Evolutionary conservation across 2,329 filamentous ascomycete species (phyloP).

Genomic region (Colletotrichum siamense): DNA sequence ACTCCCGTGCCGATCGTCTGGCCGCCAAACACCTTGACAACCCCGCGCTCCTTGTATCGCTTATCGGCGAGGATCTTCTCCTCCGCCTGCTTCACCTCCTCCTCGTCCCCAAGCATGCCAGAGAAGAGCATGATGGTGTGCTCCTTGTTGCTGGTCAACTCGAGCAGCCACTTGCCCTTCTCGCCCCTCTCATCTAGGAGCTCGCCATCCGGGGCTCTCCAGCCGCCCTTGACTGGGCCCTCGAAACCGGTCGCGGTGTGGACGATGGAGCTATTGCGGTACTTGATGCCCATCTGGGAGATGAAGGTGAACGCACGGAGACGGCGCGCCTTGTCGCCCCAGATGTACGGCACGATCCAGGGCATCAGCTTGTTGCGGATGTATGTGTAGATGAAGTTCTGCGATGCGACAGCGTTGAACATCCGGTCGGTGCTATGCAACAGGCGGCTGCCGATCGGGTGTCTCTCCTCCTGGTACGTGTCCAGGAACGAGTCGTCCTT

Average conservation of each 20-base stretch:
- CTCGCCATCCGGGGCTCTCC: slow-evolving; percentile 48
- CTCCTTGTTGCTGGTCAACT: slow-evolving; percentile 27
- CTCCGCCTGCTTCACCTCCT: slow-evolving; percentile 2
- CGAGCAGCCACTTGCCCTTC: slow-evolving; percentile 27
- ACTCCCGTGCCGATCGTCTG: neutral
- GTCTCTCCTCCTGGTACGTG: slow-evolving; percentile 53
- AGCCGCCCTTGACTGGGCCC: slow-evolving; percentile 48
- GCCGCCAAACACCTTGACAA: slow-evolving; percentile 22
- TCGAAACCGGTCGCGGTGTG: slow-evolving; percentile 32
- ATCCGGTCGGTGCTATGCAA: slow-evolving; percentile 45
- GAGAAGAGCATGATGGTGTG: slow-evolving; percentile 39
- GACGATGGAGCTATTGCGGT: slow-evolving; percentile 43
- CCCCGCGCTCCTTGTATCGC: slow-evolving; percentile 13
- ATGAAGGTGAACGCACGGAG: slow-evolving; percentile 36
- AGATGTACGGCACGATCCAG: slow-evolving; percentile 41
- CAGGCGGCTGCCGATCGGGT: slow-evolving; percentile 49
- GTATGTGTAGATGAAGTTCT: slow-evolving; percentile 36
- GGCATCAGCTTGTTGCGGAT: slow-evolving; percentile 44
- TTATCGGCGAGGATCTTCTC: slow-evolving; percentile 9
- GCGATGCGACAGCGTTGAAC: slow-evolving; percentile 42
- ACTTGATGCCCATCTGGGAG: slow-evolving; percentile 47
- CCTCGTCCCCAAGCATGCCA: slow-evolving; percentile 16
- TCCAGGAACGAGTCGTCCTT: slow-evolving; percentile 44
- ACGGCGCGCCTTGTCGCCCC: slow-evolving; percentile 25
- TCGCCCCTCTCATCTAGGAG: slow-evolving; percentile 20